Percentiles rank a stretch among this genome's conserved stretches.
Evolutionary conservation across 306 rosid species (phyloP).

Genomic region (Corylus americana): DNA sequence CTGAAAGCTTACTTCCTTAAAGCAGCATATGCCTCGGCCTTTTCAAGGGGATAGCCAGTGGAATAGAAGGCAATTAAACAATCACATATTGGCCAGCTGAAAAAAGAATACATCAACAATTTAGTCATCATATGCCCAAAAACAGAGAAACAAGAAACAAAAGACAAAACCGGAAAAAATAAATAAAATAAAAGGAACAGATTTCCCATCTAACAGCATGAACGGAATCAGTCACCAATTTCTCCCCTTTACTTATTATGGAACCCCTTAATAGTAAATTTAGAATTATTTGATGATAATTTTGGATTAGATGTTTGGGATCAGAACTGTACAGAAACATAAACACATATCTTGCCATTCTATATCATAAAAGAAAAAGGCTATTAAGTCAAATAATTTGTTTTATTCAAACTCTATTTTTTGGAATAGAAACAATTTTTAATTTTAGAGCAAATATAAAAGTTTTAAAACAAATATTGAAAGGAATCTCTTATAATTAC

Average conservation of each 20-base stretch:
- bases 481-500: not conserved
- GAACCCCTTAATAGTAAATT: slow-evolving; percentile 12
- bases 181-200: slow-evolving; percentile 9
- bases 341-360: not conserved
- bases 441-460: not conserved
- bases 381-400: slow-evolving; percentile 3
- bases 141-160: not conserved
- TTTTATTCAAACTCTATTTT: slow-evolving; percentile 9
- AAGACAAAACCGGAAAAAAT: not conserved
- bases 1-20: slow-evolving; percentile 82
- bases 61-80: slow-evolving; percentile 97
- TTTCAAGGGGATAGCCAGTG: slow-evolving; percentile 84
- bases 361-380: slow-evolving; percentile 11
- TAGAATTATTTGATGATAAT: not conserved
- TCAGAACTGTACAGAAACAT: slow-evolving; percentile 17
- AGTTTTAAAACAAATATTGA: not conserved
- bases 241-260: slow-evolving; percentile 7
- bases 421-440: not conserved
- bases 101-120: slow-evolving; percentile 32
- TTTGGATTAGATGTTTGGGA: slow-evolving; percentile 1
- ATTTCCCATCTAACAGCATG: slow-evolving; percentile 4
- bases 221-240: not conserved
- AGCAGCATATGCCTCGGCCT: slow-evolving; percentile 93
- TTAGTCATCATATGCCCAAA: slow-evolving; percentile 17
- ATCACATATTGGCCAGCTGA: slow-evolving; percentile 97